Conservation (phyloP, 768 basidiomycete species). For the Suillus fuscotomentosus region DNA sequence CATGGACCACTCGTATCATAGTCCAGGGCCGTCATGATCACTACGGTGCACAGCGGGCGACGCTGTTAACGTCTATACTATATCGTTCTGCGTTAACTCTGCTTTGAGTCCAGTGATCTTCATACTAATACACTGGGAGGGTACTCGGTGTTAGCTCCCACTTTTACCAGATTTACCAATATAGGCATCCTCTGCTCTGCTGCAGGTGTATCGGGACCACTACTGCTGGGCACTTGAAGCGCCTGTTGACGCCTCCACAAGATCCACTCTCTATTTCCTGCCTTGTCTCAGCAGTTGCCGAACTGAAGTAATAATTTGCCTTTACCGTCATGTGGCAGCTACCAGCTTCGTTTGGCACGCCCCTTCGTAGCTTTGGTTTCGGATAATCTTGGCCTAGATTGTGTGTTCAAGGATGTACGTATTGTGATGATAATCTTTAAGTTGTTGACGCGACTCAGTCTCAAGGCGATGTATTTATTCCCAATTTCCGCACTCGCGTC, state of each 20-base stretch:
- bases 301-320: neutral
- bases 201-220: constrained; percentile 10
- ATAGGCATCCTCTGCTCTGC: constrained; percentile 19
- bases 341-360: neutral
- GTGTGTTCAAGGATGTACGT: neutral
- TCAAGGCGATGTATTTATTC: neutral
- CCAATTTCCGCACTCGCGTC: constrained; percentile 1
- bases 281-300: neutral
- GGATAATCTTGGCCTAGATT: neutral
- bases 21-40: neutral
- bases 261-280: constrained; percentile 5
- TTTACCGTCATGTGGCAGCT: neutral
- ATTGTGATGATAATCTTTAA: neutral
- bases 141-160: neutral
- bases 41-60: neutral
- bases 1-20: neutral
- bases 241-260: constrained; percentile 1
- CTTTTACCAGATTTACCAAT: constrained; percentile 18
- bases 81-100: neutral
- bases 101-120: neutral
- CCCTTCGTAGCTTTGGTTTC: neutral
- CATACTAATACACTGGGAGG: neutral
- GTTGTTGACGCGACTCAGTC: neutral
- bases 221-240: neutral
- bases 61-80: neutral